A percentile compares a stretch with the other conserved stretches of the same genome.
Evolutionary conservation across 306 rosid species (phyloP).

Genomic region (Myrica gale): DNA sequence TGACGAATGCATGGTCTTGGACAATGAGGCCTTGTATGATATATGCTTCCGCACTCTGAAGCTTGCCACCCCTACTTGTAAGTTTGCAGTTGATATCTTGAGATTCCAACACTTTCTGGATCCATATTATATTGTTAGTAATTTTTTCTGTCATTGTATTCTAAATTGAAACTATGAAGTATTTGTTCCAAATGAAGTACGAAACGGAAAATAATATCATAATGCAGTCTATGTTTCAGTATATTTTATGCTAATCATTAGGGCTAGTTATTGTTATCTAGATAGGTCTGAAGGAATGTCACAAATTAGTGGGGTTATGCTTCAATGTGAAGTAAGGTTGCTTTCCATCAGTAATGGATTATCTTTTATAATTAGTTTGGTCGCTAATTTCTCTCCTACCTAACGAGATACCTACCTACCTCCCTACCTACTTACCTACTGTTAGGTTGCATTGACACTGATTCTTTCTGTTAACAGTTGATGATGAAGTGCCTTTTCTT

Average conservation of each 20-base stretch:
- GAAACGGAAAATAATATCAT: neutral
- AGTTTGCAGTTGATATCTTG: slow-evolving; percentile 11
- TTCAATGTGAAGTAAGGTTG: slow-evolving; percentile 2
- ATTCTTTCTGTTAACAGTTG: neutral
- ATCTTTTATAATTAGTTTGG: slow-evolving; percentile 8
- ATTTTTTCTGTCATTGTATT: neutral
- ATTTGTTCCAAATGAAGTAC: neutral
- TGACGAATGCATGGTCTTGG: slow-evolving; percentile 57
- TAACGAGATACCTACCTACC: neutral
- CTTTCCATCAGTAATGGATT: neutral
- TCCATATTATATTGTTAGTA: neutral
- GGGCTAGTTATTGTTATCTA: neutral
- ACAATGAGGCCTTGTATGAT: slow-evolving; percentile 55
- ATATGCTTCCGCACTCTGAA: slow-evolving; percentile 54
- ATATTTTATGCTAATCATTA: neutral
- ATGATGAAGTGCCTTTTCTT: neutral
- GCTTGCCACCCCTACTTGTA: slow-evolving; percentile 52
- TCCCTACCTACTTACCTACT: neutral
- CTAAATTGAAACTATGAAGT: neutral
- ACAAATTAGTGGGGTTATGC: neutral
- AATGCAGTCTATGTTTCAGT: neutral
- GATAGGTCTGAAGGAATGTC: neutral
- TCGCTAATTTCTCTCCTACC: neutral
- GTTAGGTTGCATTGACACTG: neutral
- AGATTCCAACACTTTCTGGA: neutral